Evolutionary conservation across 331 rosid species (phyloP).

Genomic region (Malus hybrid): DNA sequence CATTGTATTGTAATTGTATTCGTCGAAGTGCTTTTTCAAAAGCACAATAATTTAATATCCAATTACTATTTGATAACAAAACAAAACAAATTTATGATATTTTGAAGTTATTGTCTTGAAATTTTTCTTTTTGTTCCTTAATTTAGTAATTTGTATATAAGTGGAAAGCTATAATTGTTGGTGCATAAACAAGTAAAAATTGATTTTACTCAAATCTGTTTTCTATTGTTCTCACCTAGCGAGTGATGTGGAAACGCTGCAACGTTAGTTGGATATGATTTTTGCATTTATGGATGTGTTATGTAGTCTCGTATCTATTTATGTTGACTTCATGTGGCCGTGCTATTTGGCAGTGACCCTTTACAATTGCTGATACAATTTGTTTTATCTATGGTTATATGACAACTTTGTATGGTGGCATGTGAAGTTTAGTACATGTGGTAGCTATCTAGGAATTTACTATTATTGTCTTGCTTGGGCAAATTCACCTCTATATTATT

Average conservation of each 20-base stretch:
- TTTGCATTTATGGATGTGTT: neutral
- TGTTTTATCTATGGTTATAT: neutral
- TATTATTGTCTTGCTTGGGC: too few relatives aligned
- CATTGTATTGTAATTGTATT: too few relatives aligned
- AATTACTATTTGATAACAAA: neutral
- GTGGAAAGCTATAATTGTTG: neutral
- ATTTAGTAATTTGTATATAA: neutral
- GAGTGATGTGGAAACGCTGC: rapidly evolving
- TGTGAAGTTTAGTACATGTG: neutral
- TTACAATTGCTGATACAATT: neutral
- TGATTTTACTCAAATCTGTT: neutral
- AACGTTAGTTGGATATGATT: neutral
- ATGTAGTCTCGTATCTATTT: neutral
- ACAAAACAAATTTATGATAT: neutral
- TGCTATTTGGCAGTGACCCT: rapidly evolving
- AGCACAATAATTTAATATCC: too few relatives aligned
- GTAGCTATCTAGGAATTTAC: neutral
- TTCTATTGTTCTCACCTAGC: neutral
- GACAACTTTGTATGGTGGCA: neutral
- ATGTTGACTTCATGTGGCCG: rapidly evolving
- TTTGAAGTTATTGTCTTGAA: too few relatives aligned
- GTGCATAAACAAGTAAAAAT: neutral
- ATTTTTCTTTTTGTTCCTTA: neutral
- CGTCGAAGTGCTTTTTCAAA: too few relatives aligned
- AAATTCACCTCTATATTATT: too few relatives aligned